Evolutionary conservation across 2,329 filamentous ascomycete species (phyloP), one percentile per base, ranked within the genome.

Genomic region (Penicillium sp.): DNA sequence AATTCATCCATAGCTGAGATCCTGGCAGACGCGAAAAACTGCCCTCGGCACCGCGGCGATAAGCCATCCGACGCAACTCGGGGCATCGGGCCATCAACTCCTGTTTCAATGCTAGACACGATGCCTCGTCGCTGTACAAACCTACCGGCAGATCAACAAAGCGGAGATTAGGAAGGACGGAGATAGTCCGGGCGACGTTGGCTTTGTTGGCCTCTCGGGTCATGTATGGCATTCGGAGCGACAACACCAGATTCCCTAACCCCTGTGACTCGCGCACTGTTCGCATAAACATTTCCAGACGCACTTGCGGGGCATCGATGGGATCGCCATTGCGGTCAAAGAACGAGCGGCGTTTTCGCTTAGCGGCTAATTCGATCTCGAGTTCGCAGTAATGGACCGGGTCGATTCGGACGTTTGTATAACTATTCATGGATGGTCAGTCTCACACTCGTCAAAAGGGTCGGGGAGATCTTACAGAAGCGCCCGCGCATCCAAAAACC

Each of bases 151-250:
- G 82, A 73, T 97, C 93, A 62, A 96, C 88, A 72, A 94, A 97
- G 71, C 85, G 88, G 42, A 97, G 79, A 67, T 93, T 91, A 30
- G 91, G 90, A 41, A 93, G 81, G 25, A 92, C 89, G 36, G 91
- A 90, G 45, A 97, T 88, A 26, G 89, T 90, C 48, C 91, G 86
- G 10, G 93, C 92, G 46, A 97, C 83, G 60, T 93, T 89, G 51
- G 89, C 83, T 71, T 94, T 91, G 70, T 84, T 89, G 1, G 89
- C 89, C 77, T 97, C 91, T 55, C 93, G 86, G 51, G 93, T 88
- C 93, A 97, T 97, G 74, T 96, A 97, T 7, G 93, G 91, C 56
- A 91, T 86, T 78, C 96, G 96, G 67, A 97, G 80, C 65, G 88
- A 91, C 67, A 87, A 78, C 5, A 96, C 90, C 40, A 85, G 78